Evolutionary conservation across 495 filamentous ascomycete genomes (phyloP).

Genomic region (Rhizodiscina lignyota): DNA sequence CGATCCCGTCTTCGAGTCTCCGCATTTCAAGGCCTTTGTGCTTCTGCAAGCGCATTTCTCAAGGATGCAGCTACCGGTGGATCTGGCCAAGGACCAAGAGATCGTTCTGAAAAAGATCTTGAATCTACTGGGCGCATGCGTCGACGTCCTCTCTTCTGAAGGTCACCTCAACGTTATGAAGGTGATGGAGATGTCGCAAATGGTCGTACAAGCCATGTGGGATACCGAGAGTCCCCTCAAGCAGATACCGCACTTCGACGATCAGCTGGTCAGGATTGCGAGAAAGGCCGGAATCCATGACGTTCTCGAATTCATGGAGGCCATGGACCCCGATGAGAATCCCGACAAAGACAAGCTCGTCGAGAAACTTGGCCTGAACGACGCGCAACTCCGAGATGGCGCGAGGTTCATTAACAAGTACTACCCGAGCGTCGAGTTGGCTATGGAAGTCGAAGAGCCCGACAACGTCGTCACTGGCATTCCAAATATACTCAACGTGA

Average conservation of each 20-base stretch:
- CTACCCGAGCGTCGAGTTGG: conserved; percentile 85
- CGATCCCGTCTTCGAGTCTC: conserved; percentile 69
- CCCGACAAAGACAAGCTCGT: conserved; percentile 57
- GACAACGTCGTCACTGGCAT: conserved; percentile 64
- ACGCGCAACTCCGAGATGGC: conserved; percentile 71
- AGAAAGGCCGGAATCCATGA: conserved; percentile 72
- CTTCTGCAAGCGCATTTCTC: conserved; percentile 96
- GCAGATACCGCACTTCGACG: conserved; percentile 90
- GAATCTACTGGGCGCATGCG: conserved; percentile 75
- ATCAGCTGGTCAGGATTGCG: conserved; percentile 67
- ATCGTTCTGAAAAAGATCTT: conserved; percentile 71
- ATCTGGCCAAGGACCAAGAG: conserved; percentile 95
- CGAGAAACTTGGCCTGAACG: conserved; percentile 59
- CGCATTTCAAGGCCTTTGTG: conserved; percentile 96
- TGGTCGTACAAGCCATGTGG: conserved; percentile 99
- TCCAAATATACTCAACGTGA: conserved; percentile 70
- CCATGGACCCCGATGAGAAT: conserved; percentile 90
- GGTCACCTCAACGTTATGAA: conserved; percentile 93
- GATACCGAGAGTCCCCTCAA: conserved; percentile 92
- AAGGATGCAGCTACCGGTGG: conserved; percentile 84
- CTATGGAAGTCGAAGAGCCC: conserved; percentile 69
- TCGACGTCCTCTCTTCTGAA: conserved; percentile 91
- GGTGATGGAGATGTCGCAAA: conserved; percentile 99
- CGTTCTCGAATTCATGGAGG: conserved; percentile 95
- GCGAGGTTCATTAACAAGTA: conserved; percentile 92